Percentiles rank a stretch among this genome's conserved stretches.
Conservation (phyloP, 1,284 basidiomycete species). For the Leccinum brunneo-olivaceum region DNA sequence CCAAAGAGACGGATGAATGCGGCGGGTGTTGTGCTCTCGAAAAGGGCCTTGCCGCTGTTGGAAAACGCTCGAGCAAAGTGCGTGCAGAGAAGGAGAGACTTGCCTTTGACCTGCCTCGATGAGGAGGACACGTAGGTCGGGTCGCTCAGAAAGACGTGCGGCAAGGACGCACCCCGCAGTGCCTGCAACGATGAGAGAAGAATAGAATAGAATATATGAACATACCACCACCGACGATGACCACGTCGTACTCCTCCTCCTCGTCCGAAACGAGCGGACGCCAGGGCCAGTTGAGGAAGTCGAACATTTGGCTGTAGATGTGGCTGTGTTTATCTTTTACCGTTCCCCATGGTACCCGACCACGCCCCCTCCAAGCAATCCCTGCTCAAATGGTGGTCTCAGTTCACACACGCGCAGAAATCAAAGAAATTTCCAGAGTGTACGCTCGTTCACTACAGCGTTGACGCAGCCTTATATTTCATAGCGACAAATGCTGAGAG, state of each 20-base stretch:
- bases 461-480: not conserved
- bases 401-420: slow-evolving; percentile 60
- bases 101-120: slow-evolving; percentile 65
- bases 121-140: slow-evolving; percentile 48
- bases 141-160: slow-evolving; percentile 55
- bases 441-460: slow-evolving; percentile 5
- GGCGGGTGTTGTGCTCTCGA: slow-evolving; percentile 36
- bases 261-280: no score
- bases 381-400: slow-evolving; percentile 80
- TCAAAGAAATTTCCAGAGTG: slow-evolving; percentile 45
- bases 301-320: not conserved
- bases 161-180: slow-evolving; percentile 67
- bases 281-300: no score
- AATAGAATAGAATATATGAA: not conserved
- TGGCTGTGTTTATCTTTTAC: not conserved
- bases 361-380: slow-evolving; percentile 48
- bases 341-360: slow-evolving; percentile 22
- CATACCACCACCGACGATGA: slow-evolving; percentile 60
- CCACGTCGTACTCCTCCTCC: slow-evolving; percentile 48
- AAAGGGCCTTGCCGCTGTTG: slow-evolving; percentile 29
- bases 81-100: not conserved
- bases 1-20: slow-evolving; percentile 37
- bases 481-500: slow-evolving; percentile 26
- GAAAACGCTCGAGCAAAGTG: not conserved
- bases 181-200: slow-evolving; percentile 33